Evolutionary conservation across 1,284 basidiomycete species (phyloP), one percentile per base, ranked within the genome.

Genomic region (Chalciporus sp.): DNA sequence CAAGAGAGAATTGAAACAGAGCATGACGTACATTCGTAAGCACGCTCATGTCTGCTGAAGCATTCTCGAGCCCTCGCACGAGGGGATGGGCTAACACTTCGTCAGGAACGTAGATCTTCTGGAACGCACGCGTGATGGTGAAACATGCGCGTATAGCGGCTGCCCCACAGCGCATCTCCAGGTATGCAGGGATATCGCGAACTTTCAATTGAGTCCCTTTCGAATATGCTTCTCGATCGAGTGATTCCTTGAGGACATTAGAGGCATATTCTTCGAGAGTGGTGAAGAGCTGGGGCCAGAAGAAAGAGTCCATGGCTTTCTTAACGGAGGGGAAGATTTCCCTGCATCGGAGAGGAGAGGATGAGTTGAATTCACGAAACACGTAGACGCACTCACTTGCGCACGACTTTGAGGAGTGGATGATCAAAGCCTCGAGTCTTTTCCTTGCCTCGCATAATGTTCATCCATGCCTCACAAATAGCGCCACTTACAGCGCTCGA

Each of bases 221-320:
- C 20, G 29, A 50, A 19, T 60, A 61, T 7, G 55, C 31, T 51
- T 68, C 69, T 23, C 67, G 63, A 23, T 67, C 66, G 7, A 58
- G 49, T 14, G 63, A 62, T 49, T 71, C 67, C 44, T 58, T 58
- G 12, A 69, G 7, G 1, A 56, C 60, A 41, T 58, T 63, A 46
- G 44, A 55, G 35, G 60, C 45, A 14, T 60, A 67, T 4, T 56
- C 35, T 16, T n/a, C 56, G 29, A 63, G 63, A n/a, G 58, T 40
- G 42, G 59, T 47, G 27, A 68, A 42, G 44, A 70, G 63, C 29
- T 65, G 66, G 9, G 64, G 60, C 67, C 61, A 71, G 35, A 63
- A 64, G 29, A 65, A 70, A 17, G 65, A 55, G 27, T 60, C 56
- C 23, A 70, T 39, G 20, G 49, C 56, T 6, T 59, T 51, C 44